These are phyloP conservation scores for Striga asiatica DNA, from an alignment of 257 asterid species.

Conservation along the genomic window DNA sequence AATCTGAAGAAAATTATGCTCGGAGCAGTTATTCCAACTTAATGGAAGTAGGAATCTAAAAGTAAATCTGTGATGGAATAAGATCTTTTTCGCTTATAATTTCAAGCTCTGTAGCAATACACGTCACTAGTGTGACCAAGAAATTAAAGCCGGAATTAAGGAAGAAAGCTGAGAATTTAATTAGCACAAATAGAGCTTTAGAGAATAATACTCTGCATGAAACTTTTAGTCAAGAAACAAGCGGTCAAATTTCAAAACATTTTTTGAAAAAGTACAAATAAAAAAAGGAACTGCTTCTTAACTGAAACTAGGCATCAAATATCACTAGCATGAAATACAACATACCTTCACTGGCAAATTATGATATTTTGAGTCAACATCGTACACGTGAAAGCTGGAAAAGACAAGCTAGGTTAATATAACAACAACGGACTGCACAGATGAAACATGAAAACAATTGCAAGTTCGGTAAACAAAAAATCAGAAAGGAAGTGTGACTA, in stretches of 20 bases:
- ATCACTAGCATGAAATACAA: background rate
- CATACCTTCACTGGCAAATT: constrained; percentile 65
- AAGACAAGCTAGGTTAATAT: constrained; percentile 9
- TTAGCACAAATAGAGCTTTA: background rate
- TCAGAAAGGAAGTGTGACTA: background rate
- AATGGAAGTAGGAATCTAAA: too few relatives aligned
- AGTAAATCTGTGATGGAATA: too few relatives aligned
- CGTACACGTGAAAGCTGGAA: constrained; percentile 68
- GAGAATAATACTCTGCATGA: background rate
- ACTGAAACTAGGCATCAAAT: constrained; percentile 7
- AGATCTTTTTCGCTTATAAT: too few relatives aligned
- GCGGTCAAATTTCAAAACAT: background rate
- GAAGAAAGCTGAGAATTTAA: background rate
- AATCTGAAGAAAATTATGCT: too few relatives aligned
- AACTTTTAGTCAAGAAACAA: too few relatives aligned
- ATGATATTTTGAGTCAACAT: constrained; percentile 59
- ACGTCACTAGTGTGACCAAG: too few relatives aligned
- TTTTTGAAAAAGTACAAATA: background rate
- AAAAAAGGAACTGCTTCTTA: constrained; percentile 2
- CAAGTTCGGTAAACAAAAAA: too few relatives aligned
- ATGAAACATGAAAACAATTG: background rate
- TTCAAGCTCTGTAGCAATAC: background rate
- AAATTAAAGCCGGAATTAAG: too few relatives aligned
- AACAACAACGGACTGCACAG: background rate
- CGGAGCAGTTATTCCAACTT: too few relatives aligned